Percentiles rank a stretch among this genome's conserved stretches.
phyloP scores from a whole-genome alignment of 441 rosid genomes.

The Croton setiger region DNA sequence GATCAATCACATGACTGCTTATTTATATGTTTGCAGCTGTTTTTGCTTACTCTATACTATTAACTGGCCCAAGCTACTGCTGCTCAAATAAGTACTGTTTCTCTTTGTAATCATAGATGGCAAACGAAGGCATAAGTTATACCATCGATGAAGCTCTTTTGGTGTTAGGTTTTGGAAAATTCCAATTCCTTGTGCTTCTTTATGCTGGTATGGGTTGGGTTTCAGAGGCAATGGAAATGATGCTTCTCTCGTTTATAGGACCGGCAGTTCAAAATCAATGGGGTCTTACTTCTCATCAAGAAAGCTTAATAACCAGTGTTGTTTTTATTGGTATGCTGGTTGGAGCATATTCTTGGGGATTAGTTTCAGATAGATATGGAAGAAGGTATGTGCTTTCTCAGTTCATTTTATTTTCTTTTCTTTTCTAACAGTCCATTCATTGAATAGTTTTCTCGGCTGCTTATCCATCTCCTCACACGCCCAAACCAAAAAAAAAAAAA shows the following conservation, averaged over 20 bases:
- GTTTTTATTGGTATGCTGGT: conserved; percentile 91
- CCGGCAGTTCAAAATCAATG: conserved; percentile 74
- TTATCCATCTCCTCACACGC: neutral
- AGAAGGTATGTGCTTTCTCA: conserved; percentile 49
- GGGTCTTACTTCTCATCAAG: conserved; percentile 69
- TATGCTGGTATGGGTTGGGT: conserved; percentile 95
- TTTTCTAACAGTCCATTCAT: neutral
- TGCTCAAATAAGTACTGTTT: neutral
- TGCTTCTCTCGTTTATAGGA: conserved; percentile 90
- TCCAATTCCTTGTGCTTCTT: conserved; percentile 62
- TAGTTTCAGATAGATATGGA: conserved; percentile 78
- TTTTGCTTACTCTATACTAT: neutral
- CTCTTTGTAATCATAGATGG: conserved; percentile 41
- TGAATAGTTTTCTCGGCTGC: neutral
- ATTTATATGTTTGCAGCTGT: neutral
- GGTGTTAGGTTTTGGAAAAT: conserved; percentile 80
- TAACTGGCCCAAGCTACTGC: neutral
- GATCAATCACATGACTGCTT: neutral
- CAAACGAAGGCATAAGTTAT: conserved; percentile 38
- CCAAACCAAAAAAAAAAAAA: no score
- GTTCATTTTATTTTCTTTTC: neutral
- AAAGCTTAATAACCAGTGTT: conserved; percentile 68
- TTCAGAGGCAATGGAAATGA: conserved; percentile 98
- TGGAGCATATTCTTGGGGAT: conserved; percentile 92
- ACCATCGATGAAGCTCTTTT: conserved; percentile 86